Evolutionary conservation across 495 filamentous ascomycete species (phyloP), one percentile per base, ranked within the genome.

Genomic region (Trichoderma virens): DNA sequence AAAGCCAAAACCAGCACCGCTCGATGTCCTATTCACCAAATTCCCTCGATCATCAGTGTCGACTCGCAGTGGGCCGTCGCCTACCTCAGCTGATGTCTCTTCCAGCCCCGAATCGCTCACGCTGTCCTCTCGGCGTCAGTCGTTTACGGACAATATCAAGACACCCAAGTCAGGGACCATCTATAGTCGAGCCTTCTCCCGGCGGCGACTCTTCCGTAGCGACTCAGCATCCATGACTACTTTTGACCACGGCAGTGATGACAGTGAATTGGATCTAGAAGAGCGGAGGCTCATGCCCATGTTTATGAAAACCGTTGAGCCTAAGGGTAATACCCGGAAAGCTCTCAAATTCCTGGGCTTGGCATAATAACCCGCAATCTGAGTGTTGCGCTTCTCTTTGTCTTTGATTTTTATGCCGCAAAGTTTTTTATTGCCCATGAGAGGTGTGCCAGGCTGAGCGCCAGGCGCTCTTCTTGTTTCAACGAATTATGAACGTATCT

Each of bases 261-360:
- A 71, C 16, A 66, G 66, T 27, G 62, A 68, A 23, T 69, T 72
- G 59, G 65, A 67, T n/a, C 65, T 64, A 18, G 74, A 74, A 59
- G 73, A 71, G 35, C 69, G 73, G 5, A 71, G 73, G 60, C 73
- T 75, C 27, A 75, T 76, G 69, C 71, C 74, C 18, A 66, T 74
- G 34, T 76, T 70, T 23, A 65, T 70, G 20, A 65, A 64, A 28
- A 18, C 59, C 2, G 54, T 41, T 0, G 60, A 67, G 39, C 69
- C 67, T 25, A 73, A 72, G 64, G 68, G 67, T 8, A 73, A 65
- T 34, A 72, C 70, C 41, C 68, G 69, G 7, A 76, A 76, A 63
- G 74, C 74, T 35, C 66, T 76, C 27, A 74, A 73, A 65, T 76
- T 71, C 68, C 66, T 76, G 1, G 74, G 74, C n/a, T 68, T 76